phyloP scores from a whole-genome alignment of 2,329 filamentous ascomycete genomes.

The Arthrinium phaeospermum region DNA sequence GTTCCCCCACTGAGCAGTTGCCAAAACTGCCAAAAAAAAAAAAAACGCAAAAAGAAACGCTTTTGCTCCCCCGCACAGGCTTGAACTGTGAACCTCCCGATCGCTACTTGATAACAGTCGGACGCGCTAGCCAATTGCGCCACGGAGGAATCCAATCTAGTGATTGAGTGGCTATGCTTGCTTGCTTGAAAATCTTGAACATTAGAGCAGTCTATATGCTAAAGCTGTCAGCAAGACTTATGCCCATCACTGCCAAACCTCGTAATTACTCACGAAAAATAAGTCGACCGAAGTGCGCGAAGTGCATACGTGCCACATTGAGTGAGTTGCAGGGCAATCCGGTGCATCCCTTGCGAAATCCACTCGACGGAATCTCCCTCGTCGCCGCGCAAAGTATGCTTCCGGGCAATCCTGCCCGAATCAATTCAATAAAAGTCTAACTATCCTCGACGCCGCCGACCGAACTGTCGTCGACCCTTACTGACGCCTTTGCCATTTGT shows the following conservation, averaged over 20 bases:
- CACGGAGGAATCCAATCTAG: conserved; percentile 41
- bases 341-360: neutral
- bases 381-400: neutral
- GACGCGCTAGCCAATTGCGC: conserved; percentile 63
- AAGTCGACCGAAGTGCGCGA: too few species aligned
- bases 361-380: neutral
- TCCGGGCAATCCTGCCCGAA: neutral
- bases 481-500: too few species aligned
- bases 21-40: too few species aligned
- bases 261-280: neutral
- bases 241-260: fast-evolving
- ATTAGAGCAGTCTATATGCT: neutral
- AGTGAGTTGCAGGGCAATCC: too few species aligned
- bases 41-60: neutral
- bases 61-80: neutral
- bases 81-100: conserved; percentile 15
- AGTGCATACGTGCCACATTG: too few species aligned
- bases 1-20: fast-evolving
- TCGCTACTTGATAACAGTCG: conserved; percentile 54
- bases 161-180: conserved; percentile 10
- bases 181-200: neutral
- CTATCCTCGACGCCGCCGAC: neutral
- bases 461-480: neutral
- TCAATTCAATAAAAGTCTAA: neutral
- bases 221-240: neutral